Base-by-base conservation (phyloP, 2,329 filamentous ascomycete species). In the Calonectria multiphialidica region DNA sequence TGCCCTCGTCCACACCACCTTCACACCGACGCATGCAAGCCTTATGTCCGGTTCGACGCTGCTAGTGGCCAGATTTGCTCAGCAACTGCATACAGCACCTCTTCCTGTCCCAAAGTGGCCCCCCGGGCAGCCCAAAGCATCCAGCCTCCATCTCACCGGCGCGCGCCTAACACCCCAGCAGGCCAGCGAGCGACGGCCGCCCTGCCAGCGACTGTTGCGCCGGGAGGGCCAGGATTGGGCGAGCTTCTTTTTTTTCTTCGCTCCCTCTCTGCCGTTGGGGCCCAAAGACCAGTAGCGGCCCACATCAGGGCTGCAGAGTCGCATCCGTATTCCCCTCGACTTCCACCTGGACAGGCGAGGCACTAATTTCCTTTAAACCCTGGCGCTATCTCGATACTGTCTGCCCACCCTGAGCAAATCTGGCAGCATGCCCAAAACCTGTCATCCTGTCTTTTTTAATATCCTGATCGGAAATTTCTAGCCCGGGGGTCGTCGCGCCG, bases 391-490 rank as follows among this genome's bases (percentile, higher is more conserved):
- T 71, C 68, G 63, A 71, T 71, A 53, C 28, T 40, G 68, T 71
- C 68, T 71, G 68, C 68, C 68, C 68, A 66, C 62, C 68, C 47
- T 59, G 49, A 57, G 37, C 42, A 61, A 64, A 64, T 57, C 67
- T 64, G 49, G 67, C 67, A 55, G 50, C 59, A 55, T 47, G 44
- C 25, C 45, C 66, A 59, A 45, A 33, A 64, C 66, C 42, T 69
- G 59, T 21, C 61, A 47, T 35, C 25, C 28, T 35, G 30, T 33
- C 40, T 64, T 49, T 28, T 33, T 40, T 49, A 64, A 40, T 25
- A 57, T 70, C 57, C 57, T 70, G 68, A 70, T 70, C 61, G 68
- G 63, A 71, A 66, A 71, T 53, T 71, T 71, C 68, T 66, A 66
- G 68, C 40, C 53, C 45, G 44, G 63, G 68, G 45, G 45, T 66